phyloP scores from a whole-genome alignment of 177 flowering plant species.

The Vitis hybrid region DNA sequence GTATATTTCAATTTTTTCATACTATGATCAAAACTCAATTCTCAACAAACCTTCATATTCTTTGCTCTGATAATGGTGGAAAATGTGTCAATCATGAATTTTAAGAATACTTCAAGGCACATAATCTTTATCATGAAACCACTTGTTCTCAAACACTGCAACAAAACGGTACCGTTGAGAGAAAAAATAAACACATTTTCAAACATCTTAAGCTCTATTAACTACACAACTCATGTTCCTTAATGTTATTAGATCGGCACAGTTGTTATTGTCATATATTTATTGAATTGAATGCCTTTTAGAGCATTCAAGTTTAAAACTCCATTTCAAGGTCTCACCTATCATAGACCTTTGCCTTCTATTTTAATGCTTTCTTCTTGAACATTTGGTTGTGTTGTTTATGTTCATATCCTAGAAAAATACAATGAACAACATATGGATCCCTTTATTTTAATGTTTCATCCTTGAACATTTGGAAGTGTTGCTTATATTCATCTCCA shows the following conservation, averaged over 20 bases:
- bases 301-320: neutral
- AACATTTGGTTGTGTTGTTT: slow-evolving; percentile 3
- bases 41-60: neutral
- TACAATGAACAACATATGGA: no score
- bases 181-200: no score
- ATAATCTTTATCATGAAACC: neutral
- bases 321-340: neutral
- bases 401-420: slow-evolving; percentile 4
- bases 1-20: neutral
- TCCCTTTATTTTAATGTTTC: no score
- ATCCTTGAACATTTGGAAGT: no score
- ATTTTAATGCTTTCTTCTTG: neutral
- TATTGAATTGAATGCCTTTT: neutral
- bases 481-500: no score
- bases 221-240: neutral
- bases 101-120: neutral
- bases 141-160: neutral
- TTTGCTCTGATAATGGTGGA: neutral
- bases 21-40: neutral
- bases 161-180: no score
- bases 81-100: neutral
- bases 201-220: neutral
- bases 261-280: neutral
- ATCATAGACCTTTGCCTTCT: slow-evolving; percentile 1
- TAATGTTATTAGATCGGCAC: neutral